These are phyloP conservation scores for Lactifluus subvellereus DNA, from an alignment of 768 basidiomycete genomes.

Conservation along the genomic window DNA sequence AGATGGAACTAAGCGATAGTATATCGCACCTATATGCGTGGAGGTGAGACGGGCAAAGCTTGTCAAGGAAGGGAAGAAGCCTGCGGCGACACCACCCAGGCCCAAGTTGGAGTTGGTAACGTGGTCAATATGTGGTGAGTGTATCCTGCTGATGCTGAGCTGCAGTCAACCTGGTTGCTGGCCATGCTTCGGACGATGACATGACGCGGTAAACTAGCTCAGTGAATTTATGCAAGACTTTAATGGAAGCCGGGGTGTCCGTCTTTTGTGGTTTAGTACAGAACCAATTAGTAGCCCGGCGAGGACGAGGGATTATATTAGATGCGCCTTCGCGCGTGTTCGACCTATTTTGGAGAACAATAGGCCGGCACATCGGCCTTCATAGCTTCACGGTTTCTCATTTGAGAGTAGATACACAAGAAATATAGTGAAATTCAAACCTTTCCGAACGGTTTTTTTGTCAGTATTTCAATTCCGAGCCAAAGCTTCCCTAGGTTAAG, in stretches of 20 bases:
- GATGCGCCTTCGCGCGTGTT: neutral
- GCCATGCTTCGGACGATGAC: neutral
- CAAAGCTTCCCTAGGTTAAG: no score
- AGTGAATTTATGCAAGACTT: neutral
- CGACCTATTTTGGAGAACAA: conserved; percentile 13
- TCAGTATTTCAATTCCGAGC: no score
- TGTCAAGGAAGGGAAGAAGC: neutral
- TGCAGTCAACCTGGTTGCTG: neutral
- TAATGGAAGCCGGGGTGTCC: neutral
- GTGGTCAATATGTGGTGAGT: neutral
- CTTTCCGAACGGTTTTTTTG: neutral
- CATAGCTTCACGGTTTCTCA: neutral
- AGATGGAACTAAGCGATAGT: neutral
- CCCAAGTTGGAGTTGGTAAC: neutral
- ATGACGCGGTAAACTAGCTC: neutral
- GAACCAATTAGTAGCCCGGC: neutral
- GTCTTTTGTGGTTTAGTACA: neutral
- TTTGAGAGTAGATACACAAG: neutral
- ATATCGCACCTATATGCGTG: neutral
- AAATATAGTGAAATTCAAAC: neutral
- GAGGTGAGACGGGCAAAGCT: neutral
- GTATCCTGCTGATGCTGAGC: neutral
- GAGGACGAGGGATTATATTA: neutral
- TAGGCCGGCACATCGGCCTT: neutral
- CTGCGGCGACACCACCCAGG: no score